These are phyloP conservation scores for Candida gigantensis DNA, from an alignment of 1,139 yeast genomes.

Conservation along the genomic window DNA sequence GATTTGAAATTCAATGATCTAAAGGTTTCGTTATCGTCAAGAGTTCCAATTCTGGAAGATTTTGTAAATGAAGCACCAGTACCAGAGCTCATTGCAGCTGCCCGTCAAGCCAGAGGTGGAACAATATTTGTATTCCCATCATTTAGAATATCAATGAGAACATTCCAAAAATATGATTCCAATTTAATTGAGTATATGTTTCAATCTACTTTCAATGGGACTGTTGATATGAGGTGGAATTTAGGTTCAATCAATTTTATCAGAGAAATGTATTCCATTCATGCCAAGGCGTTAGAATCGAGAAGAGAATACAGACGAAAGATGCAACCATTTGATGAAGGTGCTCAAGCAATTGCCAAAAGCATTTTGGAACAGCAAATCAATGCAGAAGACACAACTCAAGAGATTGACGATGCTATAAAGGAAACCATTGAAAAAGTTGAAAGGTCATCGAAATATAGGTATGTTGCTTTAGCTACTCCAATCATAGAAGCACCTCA, in stretches of 20 bases:
- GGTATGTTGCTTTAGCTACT: constrained; percentile 65
- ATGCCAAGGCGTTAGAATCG: constrained; percentile 45
- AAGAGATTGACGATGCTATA: constrained; percentile 46
- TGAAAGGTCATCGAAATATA: constrained; percentile 58
- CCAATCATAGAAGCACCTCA: constrained; percentile 90
- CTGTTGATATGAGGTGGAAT: constrained; percentile 92
- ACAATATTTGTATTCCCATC: constrained; percentile 79
- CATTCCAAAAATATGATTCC: constrained; percentile 56
- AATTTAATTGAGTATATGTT: constrained; percentile 64
- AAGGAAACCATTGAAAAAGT: constrained; percentile 65
- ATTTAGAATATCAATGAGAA: constrained; percentile 71
- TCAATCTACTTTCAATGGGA: constrained; percentile 78
- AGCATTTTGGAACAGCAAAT: constrained; percentile 18
- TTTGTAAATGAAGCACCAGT: constrained; percentile 48
- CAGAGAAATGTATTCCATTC: constrained; percentile 81
- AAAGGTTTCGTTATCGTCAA: constrained; percentile 61
- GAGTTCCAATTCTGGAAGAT: constrained; percentile 47
- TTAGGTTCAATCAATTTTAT: constrained; percentile 89
- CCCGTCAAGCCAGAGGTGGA: constrained; percentile 73
- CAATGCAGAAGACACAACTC: constrained; percentile 31
- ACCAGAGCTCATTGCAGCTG: constrained; percentile 54
- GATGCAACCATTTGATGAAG: constrained; percentile 16
- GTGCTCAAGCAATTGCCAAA: constrained; percentile 10
- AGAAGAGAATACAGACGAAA: constrained; percentile 33
- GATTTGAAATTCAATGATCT: constrained; percentile 62